Percentiles rank a stretch among this genome's conserved stretches.
Conservation (phyloP, 2,329 filamentous ascomycete species). For the Trichoderma citrinoviride region DNA sequence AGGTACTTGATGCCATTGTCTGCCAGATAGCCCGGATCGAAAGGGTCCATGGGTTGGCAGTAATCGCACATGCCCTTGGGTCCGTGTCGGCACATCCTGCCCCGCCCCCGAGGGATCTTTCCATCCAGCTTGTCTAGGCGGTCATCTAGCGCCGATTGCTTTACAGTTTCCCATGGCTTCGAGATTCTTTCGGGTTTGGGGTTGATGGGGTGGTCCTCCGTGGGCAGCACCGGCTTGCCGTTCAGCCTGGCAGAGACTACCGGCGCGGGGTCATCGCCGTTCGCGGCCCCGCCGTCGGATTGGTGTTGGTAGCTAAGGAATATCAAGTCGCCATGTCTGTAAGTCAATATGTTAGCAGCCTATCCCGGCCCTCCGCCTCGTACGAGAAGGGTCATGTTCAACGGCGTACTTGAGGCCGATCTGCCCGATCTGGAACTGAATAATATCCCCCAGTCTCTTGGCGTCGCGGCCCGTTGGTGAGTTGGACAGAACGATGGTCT, state of each 20-base stretch:
- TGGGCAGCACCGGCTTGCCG: conserved; percentile 68
- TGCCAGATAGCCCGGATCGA: conserved; percentile 79
- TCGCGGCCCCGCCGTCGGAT: conserved; percentile 34
- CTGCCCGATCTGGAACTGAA: conserved; percentile 53
- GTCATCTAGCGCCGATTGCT: conserved; percentile 85
- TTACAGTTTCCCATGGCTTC: conserved; percentile 76
- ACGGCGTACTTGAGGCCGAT: conserved; percentile 56
- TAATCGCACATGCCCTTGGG: conserved; percentile 99
- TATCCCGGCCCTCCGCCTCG: conserved; percentile 20
- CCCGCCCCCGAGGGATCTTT: conserved; percentile 75
- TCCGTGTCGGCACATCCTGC: conserved; percentile 94
- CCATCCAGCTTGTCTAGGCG: conserved; percentile 82
- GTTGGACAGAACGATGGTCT: conserved; percentile 61
- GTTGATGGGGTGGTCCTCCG: conserved; percentile 64
- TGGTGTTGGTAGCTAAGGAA: conserved; percentile 77
- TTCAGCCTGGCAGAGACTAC: conserved; percentile 68
- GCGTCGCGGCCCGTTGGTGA: conserved; percentile 56
- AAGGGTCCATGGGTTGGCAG: conserved; percentile 95
- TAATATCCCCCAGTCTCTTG: conserved; percentile 58
- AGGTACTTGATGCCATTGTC: conserved; percentile 99
- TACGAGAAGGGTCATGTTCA: not conserved
- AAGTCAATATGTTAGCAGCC: conserved; percentile 24
- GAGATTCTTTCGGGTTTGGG: conserved; percentile 61
- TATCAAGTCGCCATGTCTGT: conserved; percentile 84
- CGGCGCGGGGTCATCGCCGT: conserved; percentile 38